Percentiles rank a stretch among this genome's conserved stretches.
Evolutionary conservation across 352 stramenopile species (phyloP).

Genomic region (Saprolegnia diclina): DNA sequence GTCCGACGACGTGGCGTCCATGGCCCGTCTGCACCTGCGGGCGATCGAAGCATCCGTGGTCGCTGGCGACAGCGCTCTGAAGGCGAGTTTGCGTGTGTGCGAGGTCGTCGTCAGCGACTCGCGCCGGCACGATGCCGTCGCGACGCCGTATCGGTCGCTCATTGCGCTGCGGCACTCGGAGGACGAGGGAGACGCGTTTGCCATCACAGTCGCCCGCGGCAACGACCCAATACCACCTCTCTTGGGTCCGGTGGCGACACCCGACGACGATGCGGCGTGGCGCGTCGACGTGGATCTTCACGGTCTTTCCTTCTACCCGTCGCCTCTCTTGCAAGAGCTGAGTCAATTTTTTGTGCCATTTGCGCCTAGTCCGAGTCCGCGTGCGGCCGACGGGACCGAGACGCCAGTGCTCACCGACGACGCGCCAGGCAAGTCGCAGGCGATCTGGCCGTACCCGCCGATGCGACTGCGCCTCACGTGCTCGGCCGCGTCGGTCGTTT

Average conservation of each 20-base stretch:
- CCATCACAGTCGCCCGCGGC: too few species aligned
- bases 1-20: constrained; percentile 64
- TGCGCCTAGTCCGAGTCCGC: neutral
- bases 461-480: neutral
- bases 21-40: constrained; percentile 52
- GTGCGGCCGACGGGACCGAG: neutral
- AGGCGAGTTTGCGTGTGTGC: neutral
- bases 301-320: constrained; percentile 4
- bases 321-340: neutral
- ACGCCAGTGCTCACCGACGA: too few species aligned
- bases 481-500: constrained; percentile 39
- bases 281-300: neutral
- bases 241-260: too few species aligned
- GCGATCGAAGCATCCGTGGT: neutral
- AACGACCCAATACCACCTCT: neutral
- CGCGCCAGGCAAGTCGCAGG: neutral
- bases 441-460: neutral
- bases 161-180: neutral
- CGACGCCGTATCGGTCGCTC: neutral
- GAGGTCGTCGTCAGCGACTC: neutral
- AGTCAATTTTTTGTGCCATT: constrained; percentile 10
- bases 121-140: neutral
- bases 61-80: neutral
- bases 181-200: too few species aligned
- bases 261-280: neutral